Conservation (phyloP, 257 asterid genomes). For the Misopates orontium region DNA sequence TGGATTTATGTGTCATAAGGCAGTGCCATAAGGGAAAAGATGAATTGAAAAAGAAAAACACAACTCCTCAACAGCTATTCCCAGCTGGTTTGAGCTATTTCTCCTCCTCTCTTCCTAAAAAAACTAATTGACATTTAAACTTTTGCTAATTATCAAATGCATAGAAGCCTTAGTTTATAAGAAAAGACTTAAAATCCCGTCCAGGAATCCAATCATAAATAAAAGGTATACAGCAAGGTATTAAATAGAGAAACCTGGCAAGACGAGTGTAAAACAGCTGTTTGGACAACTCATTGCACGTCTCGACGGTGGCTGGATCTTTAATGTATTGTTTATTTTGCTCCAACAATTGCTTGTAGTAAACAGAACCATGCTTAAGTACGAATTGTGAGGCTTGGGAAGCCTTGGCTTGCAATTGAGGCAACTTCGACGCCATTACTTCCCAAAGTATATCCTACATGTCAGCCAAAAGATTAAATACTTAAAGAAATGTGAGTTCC, state of each 20-base stretch:
- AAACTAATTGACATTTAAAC: background rate
- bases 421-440: constrained; percentile 40
- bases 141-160: background rate
- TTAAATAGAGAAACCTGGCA: constrained; percentile 35
- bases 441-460: constrained; percentile 16
- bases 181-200: background rate
- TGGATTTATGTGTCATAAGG: too few relatives aligned
- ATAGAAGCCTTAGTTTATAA: background rate
- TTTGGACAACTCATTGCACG: constrained; percentile 34
- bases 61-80: too few relatives aligned
- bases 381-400: constrained; percentile 34
- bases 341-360: constrained; percentile 41
- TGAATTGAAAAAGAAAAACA: too few relatives aligned
- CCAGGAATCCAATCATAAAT: background rate
- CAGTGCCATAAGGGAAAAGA: too few relatives aligned
- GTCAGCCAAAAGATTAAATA: background rate
- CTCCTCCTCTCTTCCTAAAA: too few relatives aligned
- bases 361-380: constrained; percentile 34
- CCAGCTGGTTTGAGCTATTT: too few relatives aligned
- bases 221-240: background rate
- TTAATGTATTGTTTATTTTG: constrained; percentile 42
- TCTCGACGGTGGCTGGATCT: constrained; percentile 44
- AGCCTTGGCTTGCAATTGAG: constrained; percentile 38
- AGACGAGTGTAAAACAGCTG: constrained; percentile 45
- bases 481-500: background rate